These are phyloP conservation scores for Royoungia palumana DNA, from an alignment of 768 basidiomycete genomes.

Conservation along the genomic window DNA sequence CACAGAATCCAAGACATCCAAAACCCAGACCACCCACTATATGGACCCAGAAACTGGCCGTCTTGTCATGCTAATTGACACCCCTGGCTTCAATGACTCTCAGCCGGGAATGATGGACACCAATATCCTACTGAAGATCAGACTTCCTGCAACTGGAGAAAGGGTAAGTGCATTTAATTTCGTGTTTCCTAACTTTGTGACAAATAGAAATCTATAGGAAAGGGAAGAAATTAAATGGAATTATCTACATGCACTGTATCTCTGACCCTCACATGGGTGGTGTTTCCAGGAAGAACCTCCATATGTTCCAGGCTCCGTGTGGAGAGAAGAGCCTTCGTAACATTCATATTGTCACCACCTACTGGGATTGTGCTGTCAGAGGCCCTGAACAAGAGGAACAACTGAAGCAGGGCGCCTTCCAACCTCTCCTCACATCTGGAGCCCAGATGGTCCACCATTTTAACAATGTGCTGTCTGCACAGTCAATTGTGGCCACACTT, in stretches of 20 bases:
- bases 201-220: neutral
- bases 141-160: neutral
- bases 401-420: constrained; percentile 39
- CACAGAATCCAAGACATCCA: constrained; percentile 5
- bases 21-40: neutral
- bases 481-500: constrained; percentile 37
- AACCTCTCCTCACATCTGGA: constrained; percentile 40
- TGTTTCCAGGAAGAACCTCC: constrained; percentile 39
- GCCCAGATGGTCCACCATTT: constrained; percentile 39
- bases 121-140: constrained; percentile 18
- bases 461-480: constrained; percentile 38
- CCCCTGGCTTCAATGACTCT: constrained; percentile 11
- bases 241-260: constrained; percentile 49
- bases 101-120: neutral
- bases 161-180: neutral
- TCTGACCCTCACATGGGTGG: constrained; percentile 42
- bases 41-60: neutral
- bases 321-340: constrained; percentile 40
- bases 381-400: constrained; percentile 27
- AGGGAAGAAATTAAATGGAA: constrained; percentile 34
- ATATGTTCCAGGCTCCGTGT: constrained; percentile 45
- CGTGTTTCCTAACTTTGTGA: neutral
- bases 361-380: constrained; percentile 38
- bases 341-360: constrained; percentile 46
- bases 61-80: constrained; percentile 17